A percentile compares a stretch with the other conserved stretches of the same genome.
Conservation (phyloP, 2,329 filamentous ascomycete genomes). For the Hypoxylon sp. region DNA sequence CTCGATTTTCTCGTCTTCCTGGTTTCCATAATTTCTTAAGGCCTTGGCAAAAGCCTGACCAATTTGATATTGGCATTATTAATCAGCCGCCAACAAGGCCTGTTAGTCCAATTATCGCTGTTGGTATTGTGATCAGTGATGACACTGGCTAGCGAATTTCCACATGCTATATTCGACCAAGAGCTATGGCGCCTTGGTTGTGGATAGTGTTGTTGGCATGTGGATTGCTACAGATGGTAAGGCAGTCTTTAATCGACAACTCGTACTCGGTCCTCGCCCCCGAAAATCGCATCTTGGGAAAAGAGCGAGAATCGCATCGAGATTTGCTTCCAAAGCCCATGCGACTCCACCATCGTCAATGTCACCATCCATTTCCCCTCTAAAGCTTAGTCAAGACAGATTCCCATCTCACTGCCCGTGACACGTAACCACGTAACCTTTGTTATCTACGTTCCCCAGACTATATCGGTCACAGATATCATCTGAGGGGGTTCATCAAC, state of each 20-base stretch:
- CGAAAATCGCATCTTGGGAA: constrained; percentile 15
- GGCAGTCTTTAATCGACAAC: constrained; percentile 14
- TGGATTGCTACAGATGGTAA: constrained; percentile 27
- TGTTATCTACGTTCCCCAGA: constrained; percentile 35
- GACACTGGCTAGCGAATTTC: constrained; percentile 16
- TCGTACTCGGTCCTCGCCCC: constrained; percentile 28
- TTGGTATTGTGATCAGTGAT: constrained; percentile 23
- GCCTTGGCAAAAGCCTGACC: constrained; percentile 24
- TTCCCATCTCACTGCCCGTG: constrained; percentile 28
- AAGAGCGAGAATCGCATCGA: constrained; percentile 9
- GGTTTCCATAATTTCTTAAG: constrained; percentile 7
- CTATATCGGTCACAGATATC: constrained; percentile 34
- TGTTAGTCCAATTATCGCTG: constrained; percentile 20
- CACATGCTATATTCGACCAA: constrained; percentile 26
- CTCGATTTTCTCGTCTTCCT: constrained; percentile 18
- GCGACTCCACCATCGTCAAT: constrained; percentile 27
- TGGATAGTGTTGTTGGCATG: constrained; percentile 32
- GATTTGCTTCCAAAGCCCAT: constrained; percentile 13
- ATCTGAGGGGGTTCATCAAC: constrained; percentile 22
- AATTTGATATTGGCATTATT: background rate
- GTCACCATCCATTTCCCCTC: constrained; percentile 27
- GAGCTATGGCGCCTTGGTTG: constrained; percentile 24
- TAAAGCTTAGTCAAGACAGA: constrained; percentile 19
- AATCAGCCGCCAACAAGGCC: background rate
- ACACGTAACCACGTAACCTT: constrained; percentile 26